Conservation (phyloP, 1,139 yeast species). For the Protomyces pachydermus region DNA sequence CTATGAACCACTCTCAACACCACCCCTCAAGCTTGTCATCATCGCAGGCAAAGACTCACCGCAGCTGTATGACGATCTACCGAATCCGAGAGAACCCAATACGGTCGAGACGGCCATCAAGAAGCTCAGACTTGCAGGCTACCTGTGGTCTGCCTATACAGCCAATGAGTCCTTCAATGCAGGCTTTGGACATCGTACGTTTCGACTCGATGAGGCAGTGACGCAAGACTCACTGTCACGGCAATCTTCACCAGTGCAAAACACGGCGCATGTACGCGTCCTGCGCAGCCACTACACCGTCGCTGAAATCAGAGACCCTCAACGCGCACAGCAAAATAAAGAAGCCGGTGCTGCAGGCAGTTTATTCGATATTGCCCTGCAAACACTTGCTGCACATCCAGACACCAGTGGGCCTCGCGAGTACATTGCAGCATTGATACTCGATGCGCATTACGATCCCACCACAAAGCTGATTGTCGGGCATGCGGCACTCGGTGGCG, state of each 20-base stretch:
- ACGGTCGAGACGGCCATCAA: constrained; percentile 67
- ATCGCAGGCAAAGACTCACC: constrained; percentile 75
- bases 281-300: constrained; percentile 51
- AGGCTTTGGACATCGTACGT: constrained; percentile 76
- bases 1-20: constrained; percentile 63
- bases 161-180: constrained; percentile 80
- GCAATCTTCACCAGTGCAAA: constrained; percentile 38
- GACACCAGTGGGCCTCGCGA: constrained; percentile 39
- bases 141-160: constrained; percentile 90
- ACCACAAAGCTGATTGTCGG: constrained; percentile 57
- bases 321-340: constrained; percentile 80
- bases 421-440: constrained; percentile 76
- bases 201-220: constrained; percentile 70
- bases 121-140: constrained; percentile 76
- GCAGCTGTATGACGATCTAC: constrained; percentile 60
- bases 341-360: constrained; percentile 70
- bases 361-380: constrained; percentile 70
- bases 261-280: constrained; percentile 69
- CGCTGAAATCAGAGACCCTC: constrained; percentile 63
- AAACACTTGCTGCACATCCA: constrained; percentile 50
- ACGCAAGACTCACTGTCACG: constrained; percentile 46
- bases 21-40: constrained; percentile 75
- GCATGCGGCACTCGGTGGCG: constrained; percentile 96
- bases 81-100: constrained; percentile 53
- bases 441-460: constrained; percentile 82